A percentile compares a stretch with the other conserved stretches of the same genome.
These are phyloP conservation scores for Pythium insidiosum DNA, from an alignment of 352 stramenopile genomes.

Conservation along the genomic window DNA sequence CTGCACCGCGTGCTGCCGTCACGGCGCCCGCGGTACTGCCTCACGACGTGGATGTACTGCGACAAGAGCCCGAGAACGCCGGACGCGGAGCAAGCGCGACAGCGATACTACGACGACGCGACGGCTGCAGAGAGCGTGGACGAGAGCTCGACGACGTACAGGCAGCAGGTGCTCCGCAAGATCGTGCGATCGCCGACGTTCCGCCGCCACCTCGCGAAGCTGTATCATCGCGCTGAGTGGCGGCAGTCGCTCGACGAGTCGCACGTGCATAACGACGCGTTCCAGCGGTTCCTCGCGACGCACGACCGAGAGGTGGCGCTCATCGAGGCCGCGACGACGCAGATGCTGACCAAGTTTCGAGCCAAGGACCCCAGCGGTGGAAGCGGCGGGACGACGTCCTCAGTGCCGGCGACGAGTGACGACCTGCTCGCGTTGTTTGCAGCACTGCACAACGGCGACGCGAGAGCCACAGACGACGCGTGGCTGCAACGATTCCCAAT, in stretches of 20 bases:
- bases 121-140: background rate
- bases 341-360: slow-evolving; percentile 62
- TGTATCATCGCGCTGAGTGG: slow-evolving; percentile 50
- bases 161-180: slow-evolving; percentile 30
- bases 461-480: too few species aligned
- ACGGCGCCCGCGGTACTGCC: slow-evolving; percentile 33
- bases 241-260: slow-evolving; percentile 43
- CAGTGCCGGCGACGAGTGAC: too few species aligned
- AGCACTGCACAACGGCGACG: too few species aligned
- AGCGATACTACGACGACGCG: slow-evolving; percentile 2
- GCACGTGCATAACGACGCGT: slow-evolving; percentile 38
- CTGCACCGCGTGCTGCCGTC: slow-evolving; percentile 63
- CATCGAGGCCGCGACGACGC: slow-evolving; percentile 34
- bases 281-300: slow-evolving; percentile 52
- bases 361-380: slow-evolving; percentile 25
- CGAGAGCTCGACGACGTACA: background rate
- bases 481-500: too few species aligned
- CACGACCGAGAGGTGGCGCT: slow-evolving; percentile 40
- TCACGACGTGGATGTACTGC: slow-evolving; percentile 72
- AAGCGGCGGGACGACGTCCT: too few species aligned
- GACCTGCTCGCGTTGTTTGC: too few species aligned
- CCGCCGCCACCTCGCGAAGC: slow-evolving; percentile 52
- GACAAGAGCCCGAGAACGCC: slow-evolving; percentile 3
- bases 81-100: background rate
- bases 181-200: slow-evolving; percentile 51